Conservation (phyloP, 2,329 filamentous ascomycete species). For the Cryphonectria radicalis region DNA sequence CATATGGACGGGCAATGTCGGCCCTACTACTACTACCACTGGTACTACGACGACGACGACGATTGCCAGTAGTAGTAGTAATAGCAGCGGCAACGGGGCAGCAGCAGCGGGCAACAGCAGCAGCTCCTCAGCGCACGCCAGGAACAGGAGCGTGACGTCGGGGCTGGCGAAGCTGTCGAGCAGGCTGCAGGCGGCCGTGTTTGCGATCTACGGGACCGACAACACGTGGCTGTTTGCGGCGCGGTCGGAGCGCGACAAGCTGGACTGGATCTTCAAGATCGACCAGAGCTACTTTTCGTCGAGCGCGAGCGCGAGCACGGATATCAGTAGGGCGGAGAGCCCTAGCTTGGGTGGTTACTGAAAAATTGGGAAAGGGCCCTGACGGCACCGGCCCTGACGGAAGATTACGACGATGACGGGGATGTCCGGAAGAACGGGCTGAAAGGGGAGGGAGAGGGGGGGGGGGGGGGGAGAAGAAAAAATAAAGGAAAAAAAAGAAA, state of each 20-base stretch:
- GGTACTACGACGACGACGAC: too few species aligned
- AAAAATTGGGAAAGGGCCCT: too few species aligned
- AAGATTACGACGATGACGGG: too few species aligned
- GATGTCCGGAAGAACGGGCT: too few species aligned
- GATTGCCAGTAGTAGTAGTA: not conserved
- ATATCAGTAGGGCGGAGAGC: conserved; percentile 45
- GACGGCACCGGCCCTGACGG: too few species aligned
- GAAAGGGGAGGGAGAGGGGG: not conserved
- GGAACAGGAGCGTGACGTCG: conserved; percentile 35
- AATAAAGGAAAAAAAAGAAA: too few species aligned
- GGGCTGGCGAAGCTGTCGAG: conserved; percentile 60
- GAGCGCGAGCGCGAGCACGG: conserved; percentile 44
- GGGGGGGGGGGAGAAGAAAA: too few species aligned
- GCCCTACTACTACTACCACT: conserved; percentile 35
- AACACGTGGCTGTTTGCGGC: conserved; percentile 96
- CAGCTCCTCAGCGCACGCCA: conserved; percentile 18
- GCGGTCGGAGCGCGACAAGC: conserved; percentile 86
- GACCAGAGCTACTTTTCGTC: conserved; percentile 74
- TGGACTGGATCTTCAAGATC: conserved; percentile 95
- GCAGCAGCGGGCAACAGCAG: not conserved
- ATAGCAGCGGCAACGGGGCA: conserved; percentile 13
- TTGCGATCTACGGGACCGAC: conserved; percentile 90
- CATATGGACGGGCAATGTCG: conserved; percentile 54
- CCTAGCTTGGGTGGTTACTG: conserved; percentile 32
- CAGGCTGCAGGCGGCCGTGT: conserved; percentile 73